Evolutionary conservation across 164 flowering plant species (phyloP).

Genomic region (Tetrastigma voinierianum): DNA sequence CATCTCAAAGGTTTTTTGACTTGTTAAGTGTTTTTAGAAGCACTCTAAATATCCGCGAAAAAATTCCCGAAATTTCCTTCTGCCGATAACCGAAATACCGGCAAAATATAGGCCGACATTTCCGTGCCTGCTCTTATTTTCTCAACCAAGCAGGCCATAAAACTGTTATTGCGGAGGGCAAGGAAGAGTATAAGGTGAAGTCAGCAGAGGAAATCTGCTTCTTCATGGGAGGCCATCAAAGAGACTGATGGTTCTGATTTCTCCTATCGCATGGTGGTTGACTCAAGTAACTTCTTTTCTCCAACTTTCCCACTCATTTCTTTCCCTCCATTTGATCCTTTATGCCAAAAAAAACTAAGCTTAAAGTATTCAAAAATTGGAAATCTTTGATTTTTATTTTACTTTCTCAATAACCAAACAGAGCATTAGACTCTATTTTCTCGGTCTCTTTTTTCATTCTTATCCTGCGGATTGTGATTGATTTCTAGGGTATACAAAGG

Average conservation of each 20-base stretch:
- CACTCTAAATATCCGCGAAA: too few relatives aligned
- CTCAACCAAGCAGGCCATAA: too few relatives aligned
- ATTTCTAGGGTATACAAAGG: constrained; percentile 69
- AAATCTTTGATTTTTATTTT: neutral
- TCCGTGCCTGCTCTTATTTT: too few relatives aligned
- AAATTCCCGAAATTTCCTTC: too few relatives aligned
- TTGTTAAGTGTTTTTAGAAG: too few relatives aligned
- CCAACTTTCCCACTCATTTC: neutral
- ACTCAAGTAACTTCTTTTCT: constrained; percentile 51
- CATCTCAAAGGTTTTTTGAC: too few relatives aligned
- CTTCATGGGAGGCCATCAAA: constrained; percentile 57
- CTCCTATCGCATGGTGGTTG: constrained; percentile 98
- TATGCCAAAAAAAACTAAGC: too few relatives aligned
- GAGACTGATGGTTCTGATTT: constrained; percentile 98
- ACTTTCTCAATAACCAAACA: neutral
- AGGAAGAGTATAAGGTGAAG: constrained; percentile 12
- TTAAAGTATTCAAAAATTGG: neutral
- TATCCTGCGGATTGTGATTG: neutral
- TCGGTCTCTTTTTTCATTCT: neutral
- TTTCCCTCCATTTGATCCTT: neutral
- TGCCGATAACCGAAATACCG: too few relatives aligned
- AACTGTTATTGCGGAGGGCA: too few relatives aligned
- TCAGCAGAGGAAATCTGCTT: constrained; percentile 51
- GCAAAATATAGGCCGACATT: too few relatives aligned
- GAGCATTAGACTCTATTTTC: neutral